Percentiles rank a stretch among this genome's conserved stretches.
phyloP scores from a whole-genome alignment of 1,284 basidiomycete species.

The Chalciporus sp. region DNA sequence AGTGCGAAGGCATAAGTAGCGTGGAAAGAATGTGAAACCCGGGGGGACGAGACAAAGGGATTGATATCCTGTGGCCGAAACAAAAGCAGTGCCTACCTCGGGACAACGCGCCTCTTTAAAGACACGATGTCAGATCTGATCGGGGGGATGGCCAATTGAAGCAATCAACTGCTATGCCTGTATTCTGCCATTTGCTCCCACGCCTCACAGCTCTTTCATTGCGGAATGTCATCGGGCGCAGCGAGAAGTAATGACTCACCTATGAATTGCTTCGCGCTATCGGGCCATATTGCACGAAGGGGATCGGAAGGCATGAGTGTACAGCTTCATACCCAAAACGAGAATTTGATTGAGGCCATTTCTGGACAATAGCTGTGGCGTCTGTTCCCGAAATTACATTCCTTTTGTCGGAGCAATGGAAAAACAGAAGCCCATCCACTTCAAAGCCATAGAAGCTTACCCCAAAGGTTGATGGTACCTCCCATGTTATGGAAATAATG shows the following conservation, averaged over 20 bases:
- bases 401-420: constrained; percentile 9
- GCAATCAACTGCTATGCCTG: constrained; percentile 1
- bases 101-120: constrained; percentile 12
- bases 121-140: constrained; percentile 23
- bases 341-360: constrained; percentile 1
- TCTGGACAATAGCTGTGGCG: constrained; percentile 19
- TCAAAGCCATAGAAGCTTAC: not conserved
- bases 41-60: constrained; percentile 27
- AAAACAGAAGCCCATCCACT: not conserved
- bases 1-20: constrained; percentile 30
- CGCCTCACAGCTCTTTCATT: not conserved
- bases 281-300: constrained; percentile 11
- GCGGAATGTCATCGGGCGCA: not conserved
- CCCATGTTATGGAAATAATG: constrained; percentile 15
- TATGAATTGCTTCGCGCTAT: not conserved
- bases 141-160: constrained; percentile 30
- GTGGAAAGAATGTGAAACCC: constrained; percentile 27
- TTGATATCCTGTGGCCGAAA: constrained; percentile 35
- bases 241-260: constrained; percentile 1
- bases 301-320: not conserved
- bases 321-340: not conserved
- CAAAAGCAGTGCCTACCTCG: constrained; percentile 36
- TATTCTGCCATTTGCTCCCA: constrained; percentile 12
- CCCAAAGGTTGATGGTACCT: not conserved
- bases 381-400: constrained; percentile 11